Base-by-base conservation (phyloP, 2,329 filamentous ascomycete species). In the Macroventuria anomochaeta region DNA sequence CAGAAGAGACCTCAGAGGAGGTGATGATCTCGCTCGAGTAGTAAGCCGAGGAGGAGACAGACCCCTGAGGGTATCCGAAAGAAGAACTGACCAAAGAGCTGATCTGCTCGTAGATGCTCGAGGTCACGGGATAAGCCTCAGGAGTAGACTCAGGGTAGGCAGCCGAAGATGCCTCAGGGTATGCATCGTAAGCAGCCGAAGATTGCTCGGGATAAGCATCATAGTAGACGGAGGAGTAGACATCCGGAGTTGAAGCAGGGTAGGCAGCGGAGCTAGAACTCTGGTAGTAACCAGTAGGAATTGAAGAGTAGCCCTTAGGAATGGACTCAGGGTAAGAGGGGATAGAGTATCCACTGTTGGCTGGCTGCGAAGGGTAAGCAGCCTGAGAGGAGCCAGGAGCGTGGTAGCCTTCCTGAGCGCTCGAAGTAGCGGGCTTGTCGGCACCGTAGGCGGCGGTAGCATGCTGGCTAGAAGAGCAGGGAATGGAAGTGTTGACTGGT, bases 21-120 rank as follows among this genome's bases (percentile, higher is more conserved):
- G 23, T 32, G 11, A 38, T 20, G 21, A 40, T 40, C 28, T 48
- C 44, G 29, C 44, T 48, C 1, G 44, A 48, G 36, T 40, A 48
- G 44, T 40, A 48, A 10, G 17, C 37, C 1, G 43, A 43, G n/a
- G 29, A 53, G 10, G 25, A 46, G 21, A 13, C 20, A 17, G 44
- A 47, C n/a, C 23, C 11, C 8, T 28, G 29, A 34, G 43, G 43
- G 32, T 48, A 53, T 11, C 26, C 36, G 15, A 36, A 25, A n/a
- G 29, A 53, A 28, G 50, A 53, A 43, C 46, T 50, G 31, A 55
- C 32, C 34, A 48, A 26, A 37, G 46, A 55, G 52, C 52, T 55
- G 34, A 49, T 41, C 23, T 55, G 46, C 46, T 55, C 40, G 26
- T 55, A 55, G 25, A 55, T 33, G 40, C 52, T 55, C 13, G 46